A percentile compares a stretch with the other conserved stretches of the same genome.
Evolutionary conservation across 495 filamentous ascomycete genomes (phyloP).

Genomic region (Glutinoglossum americanum): DNA sequence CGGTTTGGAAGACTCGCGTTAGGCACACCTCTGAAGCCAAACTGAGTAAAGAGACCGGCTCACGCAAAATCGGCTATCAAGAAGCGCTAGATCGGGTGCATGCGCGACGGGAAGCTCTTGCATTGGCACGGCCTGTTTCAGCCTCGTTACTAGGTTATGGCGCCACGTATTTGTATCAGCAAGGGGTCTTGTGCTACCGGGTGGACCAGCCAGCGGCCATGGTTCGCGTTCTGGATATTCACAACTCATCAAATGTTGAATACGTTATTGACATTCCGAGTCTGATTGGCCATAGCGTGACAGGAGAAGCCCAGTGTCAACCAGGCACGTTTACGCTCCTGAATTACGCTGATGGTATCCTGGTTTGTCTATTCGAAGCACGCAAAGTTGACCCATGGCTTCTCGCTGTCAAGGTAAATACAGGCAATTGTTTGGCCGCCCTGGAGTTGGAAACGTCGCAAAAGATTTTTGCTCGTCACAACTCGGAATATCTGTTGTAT

Average conservation of each 20-base stretch:
- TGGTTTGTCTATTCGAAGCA: slow-evolving; percentile 31
- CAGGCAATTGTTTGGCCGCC: slow-evolving; percentile 19
- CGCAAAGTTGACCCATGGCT: slow-evolving; percentile 25
- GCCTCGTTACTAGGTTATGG: slow-evolving; percentile 36
- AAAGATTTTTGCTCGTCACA: slow-evolving; percentile 49
- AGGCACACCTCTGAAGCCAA: slow-evolving; percentile 8
- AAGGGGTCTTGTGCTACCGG: slow-evolving; percentile 39
- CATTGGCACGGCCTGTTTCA: slow-evolving; percentile 38
- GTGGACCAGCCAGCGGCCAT: slow-evolving; percentile 21
- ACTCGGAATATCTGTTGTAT: slow-evolving; percentile 40
- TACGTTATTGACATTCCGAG: slow-evolving; percentile 33
- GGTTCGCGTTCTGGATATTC: slow-evolving; percentile 44
- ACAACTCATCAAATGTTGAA: slow-evolving; percentile 28
- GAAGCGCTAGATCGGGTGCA: slow-evolving; percentile 34
- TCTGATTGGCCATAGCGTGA: slow-evolving; percentile 19
- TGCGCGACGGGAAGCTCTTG: slow-evolving; percentile 38
- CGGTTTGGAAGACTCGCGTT: background rate
- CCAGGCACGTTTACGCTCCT: slow-evolving; percentile 33
- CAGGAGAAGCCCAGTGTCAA: slow-evolving; percentile 5
- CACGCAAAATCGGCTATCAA: slow-evolving; percentile 29
- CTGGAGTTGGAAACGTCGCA: slow-evolving; percentile 23
- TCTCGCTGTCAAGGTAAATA: slow-evolving; percentile 29
- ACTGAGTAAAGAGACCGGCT: slow-evolving; percentile 19
- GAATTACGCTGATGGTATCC: slow-evolving; percentile 36
- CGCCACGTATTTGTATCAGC: slow-evolving; percentile 36